Percentiles rank a stretch among this genome's conserved stretches.
These are phyloP conservation scores for Aspergillus jensenii DNA, from an alignment of 2,329 filamentous ascomycete species.

Conservation along the genomic window DNA sequence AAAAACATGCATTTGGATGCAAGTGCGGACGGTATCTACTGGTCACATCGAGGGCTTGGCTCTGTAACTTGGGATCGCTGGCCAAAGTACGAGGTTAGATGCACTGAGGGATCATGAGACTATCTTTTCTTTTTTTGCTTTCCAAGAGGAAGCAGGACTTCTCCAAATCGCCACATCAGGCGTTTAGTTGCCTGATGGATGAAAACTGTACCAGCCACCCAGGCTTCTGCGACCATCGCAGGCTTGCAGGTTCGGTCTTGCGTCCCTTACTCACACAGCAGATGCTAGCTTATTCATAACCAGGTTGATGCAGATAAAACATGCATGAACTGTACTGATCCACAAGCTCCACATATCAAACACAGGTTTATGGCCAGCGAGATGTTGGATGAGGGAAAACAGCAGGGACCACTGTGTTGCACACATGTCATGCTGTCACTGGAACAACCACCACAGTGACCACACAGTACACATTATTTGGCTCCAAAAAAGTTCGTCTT, in stretches of 20 bases:
- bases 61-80: neutral
- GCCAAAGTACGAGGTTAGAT: neutral
- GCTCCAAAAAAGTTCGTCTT: constrained; percentile 20
- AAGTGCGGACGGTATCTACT: neutral
- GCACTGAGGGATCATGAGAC: neutral
- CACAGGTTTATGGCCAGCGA: neutral
- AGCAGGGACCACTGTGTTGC: neutral
- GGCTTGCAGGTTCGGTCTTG: constrained; percentile 11
- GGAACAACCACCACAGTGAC: neutral
- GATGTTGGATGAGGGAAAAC: neutral
- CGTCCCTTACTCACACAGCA: constrained; percentile 7
- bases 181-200: constrained; percentile 1
- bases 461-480: neutral
- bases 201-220: constrained; percentile 18
- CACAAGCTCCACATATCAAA: neutral
- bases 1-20: neutral
- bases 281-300: constrained; percentile 11
- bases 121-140: neutral
- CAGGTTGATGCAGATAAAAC: constrained; percentile 15
- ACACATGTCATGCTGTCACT: constrained; percentile 10
- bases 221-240: constrained; percentile 14
- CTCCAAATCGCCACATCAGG: neutral
- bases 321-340: constrained; percentile 20
- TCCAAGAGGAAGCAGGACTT: neutral
- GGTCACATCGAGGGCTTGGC: neutral